Percentiles rank a stretch among this genome's conserved stretches.
phyloP scores from a whole-genome alignment of 768 basidiomycete species.

The Collybia sordida region DNA sequence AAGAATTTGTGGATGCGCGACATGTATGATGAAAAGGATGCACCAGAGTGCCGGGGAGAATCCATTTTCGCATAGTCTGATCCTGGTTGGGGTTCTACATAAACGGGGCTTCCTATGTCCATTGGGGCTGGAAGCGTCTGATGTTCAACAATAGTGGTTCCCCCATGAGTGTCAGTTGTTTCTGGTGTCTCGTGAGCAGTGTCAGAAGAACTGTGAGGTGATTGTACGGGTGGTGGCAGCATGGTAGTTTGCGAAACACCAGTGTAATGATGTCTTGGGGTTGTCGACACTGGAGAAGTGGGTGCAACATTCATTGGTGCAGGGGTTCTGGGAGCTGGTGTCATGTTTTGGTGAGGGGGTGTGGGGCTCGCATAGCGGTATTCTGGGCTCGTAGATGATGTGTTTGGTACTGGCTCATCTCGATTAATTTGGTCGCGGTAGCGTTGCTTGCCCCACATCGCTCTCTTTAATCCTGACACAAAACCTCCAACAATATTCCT shows the following conservation, averaged over 20 bases:
- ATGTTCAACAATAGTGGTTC: conserved; percentile 10
- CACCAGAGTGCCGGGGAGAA: conserved; percentile 19
- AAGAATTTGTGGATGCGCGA: conserved; percentile 29
- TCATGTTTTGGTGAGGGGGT: neutral
- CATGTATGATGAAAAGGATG: conserved; percentile 26
- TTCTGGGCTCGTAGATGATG: neutral
- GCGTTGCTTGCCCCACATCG: conserved; percentile 3
- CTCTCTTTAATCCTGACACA: conserved; percentile 11
- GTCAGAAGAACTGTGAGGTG: conserved; percentile 5
- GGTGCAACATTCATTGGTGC: neutral
- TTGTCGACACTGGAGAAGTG: neutral
- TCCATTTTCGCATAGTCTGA: conserved; percentile 36
- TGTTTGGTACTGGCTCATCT: conserved; percentile 2
- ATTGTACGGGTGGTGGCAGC: neutral
- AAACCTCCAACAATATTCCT: conserved; percentile 10
- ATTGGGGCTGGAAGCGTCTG: conserved; percentile 4
- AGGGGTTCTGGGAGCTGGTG: neutral
- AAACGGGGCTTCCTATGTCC: conserved; percentile 20
- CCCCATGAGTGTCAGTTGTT: conserved; percentile 5
- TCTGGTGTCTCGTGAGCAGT: conserved; percentile 5
- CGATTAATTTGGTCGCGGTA: neutral
- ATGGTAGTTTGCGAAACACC: neutral
- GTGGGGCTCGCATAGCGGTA: neutral
- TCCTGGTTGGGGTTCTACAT: conserved; percentile 24
- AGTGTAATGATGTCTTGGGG: neutral